Percentiles rank a stretch among this genome's conserved stretches.
phyloP scores from a whole-genome alignment of 164 flowering plant genomes.

The Nymphaea thermarum region DNA sequence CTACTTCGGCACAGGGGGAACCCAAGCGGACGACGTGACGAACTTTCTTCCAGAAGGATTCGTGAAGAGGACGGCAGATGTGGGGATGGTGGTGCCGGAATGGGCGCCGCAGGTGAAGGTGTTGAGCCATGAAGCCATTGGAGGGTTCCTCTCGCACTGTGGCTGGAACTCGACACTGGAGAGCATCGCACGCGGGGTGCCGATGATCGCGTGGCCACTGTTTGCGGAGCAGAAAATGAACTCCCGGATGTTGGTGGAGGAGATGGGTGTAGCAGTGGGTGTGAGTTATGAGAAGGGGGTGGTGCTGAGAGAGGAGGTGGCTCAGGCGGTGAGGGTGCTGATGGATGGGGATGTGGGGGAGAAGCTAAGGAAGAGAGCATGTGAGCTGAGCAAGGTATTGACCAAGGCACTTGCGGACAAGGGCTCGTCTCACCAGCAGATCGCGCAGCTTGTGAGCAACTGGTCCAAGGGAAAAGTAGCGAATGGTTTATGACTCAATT shows the following conservation, averaged over 20 bases:
- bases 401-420: neutral
- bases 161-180: conserved; percentile 44
- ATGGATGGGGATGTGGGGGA: conserved; percentile 24
- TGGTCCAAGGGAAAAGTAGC: too few relatives aligned
- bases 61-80: conserved; percentile 15
- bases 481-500: too few relatives aligned
- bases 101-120: conserved; percentile 37
- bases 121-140: conserved; percentile 21
- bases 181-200: conserved; percentile 23
- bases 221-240: conserved; percentile 39
- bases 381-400: conserved; percentile 4
- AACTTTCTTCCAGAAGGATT: conserved; percentile 23
- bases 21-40: conserved; percentile 8
- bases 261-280: conserved; percentile 18
- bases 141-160: conserved; percentile 35
- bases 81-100: conserved; percentile 23
- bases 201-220: conserved; percentile 36
- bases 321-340: conserved; percentile 13
- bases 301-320: conserved; percentile 17
- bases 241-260: conserved; percentile 21
- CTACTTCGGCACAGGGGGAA: conserved; percentile 2
- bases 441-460: neutral
- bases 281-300: conserved; percentile 6
- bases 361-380: conserved; percentile 1
- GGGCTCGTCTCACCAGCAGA: neutral